Base-by-base conservation (phyloP, 2,329 filamentous ascomycete genomes). In the Ceratocystis colombiana region DNA sequence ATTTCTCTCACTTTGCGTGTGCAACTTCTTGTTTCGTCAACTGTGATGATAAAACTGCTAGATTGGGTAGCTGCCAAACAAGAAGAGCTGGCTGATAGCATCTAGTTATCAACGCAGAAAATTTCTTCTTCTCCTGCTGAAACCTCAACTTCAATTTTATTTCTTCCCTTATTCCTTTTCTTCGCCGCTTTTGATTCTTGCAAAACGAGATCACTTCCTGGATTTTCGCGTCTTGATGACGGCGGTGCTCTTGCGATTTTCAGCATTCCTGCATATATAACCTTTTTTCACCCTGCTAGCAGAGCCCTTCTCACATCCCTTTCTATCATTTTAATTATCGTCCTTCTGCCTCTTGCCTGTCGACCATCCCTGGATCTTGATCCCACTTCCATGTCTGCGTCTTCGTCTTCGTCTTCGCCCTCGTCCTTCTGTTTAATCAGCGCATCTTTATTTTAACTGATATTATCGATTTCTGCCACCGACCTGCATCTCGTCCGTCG, bases 21-120 rank as follows among this genome's bases (percentile, higher is more conserved):
- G 55, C 55, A 59, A 25, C 48, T 53, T 17, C 48, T 28, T 10
- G 12, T 37, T 37, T 59, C 6, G 28, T 37, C 55, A 25, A 5
- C 3, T 37, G 55, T n/a, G 55, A 30, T 17, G 15, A 33, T 59
- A n/a, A 41, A 41, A 25, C 22, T 25, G 55, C n/a, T n/a, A 4
- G 25, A 59, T 59, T 33, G 17, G 20, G 55, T 37, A 59, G 55
- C 33, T 59, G 55, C 55, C 17, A 62, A n/a, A 46, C 46, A 30
- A 45, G 5, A 62, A 62, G 46, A 46, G 6, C 17, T 45, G 15
- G 46, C 17, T n/a, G 25, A 62, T 25, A 62, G 5, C 5, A 30
- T 15, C 44, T 4, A 15, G 4, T 50, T 20, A 44, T 53, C 25
- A 44, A 22, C 17, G 22, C 48, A 45, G 5, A 28, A 28, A 17